These are phyloP conservation scores for Exobasidium cylindrosporum DNA, from an alignment of 1,284 basidiomycete species.

Conservation along the genomic window DNA sequence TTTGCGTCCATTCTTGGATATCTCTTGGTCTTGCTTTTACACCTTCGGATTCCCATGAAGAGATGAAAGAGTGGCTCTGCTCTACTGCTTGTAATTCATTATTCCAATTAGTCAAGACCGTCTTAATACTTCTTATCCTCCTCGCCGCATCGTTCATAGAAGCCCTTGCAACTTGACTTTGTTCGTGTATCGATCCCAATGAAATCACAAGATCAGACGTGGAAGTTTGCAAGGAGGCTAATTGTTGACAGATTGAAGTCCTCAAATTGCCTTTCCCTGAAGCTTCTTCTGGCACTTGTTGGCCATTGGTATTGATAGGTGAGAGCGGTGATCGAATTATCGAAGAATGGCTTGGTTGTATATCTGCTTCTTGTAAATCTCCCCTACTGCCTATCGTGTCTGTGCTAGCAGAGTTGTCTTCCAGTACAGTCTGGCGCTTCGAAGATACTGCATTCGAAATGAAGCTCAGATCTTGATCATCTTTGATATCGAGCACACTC, in stretches of 20 bases:
- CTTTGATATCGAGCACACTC: neutral
- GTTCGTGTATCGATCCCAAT: slow-evolving; percentile 26
- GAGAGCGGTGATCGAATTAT: neutral
- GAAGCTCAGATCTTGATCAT: neutral
- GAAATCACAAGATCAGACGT: slow-evolving; percentile 18
- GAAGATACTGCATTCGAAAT: neutral
- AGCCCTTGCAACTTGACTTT: slow-evolving; percentile 28
- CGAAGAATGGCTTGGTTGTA: neutral
- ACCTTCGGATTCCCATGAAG: neutral
- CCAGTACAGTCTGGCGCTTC: neutral
- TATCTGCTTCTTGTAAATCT: neutral
- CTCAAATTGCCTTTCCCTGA: too few relatives aligned
- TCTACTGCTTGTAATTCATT: slow-evolving; percentile 25
- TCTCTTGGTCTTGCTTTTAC: slow-evolving; percentile 12
- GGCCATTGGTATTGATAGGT: neutral
- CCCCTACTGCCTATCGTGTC: neutral
- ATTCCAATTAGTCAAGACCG: slow-evolving; percentile 23
- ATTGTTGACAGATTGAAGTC: neutral
- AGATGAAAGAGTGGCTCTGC: slow-evolving; percentile 22
- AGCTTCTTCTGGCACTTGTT: neutral
- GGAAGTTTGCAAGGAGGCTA: slow-evolving; percentile 19
- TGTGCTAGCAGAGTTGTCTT: neutral
- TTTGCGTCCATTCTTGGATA: slow-evolving; percentile 20
- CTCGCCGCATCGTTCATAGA: slow-evolving; percentile 24
- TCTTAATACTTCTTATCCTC: slow-evolving; percentile 22